These are phyloP conservation scores for Colletotrichum falcatum DNA, from an alignment of 2,329 filamentous ascomycete genomes.

Conservation along the genomic window DNA sequence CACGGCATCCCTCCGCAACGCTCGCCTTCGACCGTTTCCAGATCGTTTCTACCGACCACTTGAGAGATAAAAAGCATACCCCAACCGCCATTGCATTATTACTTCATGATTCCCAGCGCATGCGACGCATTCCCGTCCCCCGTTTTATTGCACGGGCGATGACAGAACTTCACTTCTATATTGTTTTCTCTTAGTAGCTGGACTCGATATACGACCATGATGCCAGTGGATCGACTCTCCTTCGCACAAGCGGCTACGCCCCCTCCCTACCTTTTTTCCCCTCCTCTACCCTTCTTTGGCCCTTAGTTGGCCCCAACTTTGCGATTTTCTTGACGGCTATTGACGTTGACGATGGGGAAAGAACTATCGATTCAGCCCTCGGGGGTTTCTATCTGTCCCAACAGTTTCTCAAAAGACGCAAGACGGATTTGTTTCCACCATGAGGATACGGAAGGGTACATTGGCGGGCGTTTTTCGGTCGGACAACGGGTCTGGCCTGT, in stretches of 20 bases:
- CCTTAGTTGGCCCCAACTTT: constrained; percentile 9
- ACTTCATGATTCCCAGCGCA: constrained; percentile 42
- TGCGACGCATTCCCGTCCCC: constrained; percentile 32
- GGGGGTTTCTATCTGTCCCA: constrained; percentile 29
- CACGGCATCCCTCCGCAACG: not conserved
- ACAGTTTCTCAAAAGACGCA: constrained; percentile 35
- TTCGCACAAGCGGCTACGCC: constrained; percentile 31
- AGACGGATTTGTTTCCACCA: constrained; percentile 39
- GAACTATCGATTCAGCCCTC: constrained; percentile 36
- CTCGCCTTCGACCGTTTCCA: constrained; percentile 2
- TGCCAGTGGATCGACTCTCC: constrained; percentile 39
- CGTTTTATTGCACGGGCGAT: constrained; percentile 30
- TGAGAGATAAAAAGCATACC: constrained; percentile 37
- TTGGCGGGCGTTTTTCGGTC: constrained; percentile 35
- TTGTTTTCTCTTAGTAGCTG: constrained; percentile 40
- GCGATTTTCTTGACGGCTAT: constrained; percentile 34
- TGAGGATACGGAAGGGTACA: constrained; percentile 31
- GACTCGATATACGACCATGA: constrained; percentile 38
- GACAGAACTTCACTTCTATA: constrained; percentile 34
- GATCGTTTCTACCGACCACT: constrained; percentile 16
- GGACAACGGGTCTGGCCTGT: constrained; percentile 14
- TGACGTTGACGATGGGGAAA: constrained; percentile 34
- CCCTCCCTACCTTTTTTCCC: not conserved
- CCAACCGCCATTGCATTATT: constrained; percentile 36
- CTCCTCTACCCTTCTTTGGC: constrained; percentile 33